Evolutionary conservation across 306 rosid species (phyloP).

Genomic region (Cajanus cajan): DNA sequence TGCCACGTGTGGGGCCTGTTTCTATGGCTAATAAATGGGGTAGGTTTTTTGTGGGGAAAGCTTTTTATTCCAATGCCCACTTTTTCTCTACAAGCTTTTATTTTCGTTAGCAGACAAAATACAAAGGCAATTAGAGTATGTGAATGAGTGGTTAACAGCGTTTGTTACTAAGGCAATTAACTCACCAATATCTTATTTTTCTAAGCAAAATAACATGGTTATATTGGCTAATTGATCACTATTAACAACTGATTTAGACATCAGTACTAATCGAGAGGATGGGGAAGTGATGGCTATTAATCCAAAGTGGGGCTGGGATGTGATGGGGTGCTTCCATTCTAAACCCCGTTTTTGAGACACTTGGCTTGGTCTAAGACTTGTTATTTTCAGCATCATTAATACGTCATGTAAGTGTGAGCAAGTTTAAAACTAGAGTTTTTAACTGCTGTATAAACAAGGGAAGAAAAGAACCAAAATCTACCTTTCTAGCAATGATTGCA

Average conservation of each 20-base stretch:
- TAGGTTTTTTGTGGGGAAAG: conserved; percentile 24
- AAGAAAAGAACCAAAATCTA: conserved; percentile 4
- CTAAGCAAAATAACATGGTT: not conserved
- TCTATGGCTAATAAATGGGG: conserved; percentile 21
- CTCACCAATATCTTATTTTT: not conserved
- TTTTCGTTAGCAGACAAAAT: not conserved
- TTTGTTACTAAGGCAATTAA: not conserved
- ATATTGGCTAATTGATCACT: not conserved
- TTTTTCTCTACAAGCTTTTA: not conserved
- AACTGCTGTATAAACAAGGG: not conserved
- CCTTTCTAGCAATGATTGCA: not conserved
- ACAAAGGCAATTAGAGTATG: not conserved
- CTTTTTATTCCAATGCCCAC: not conserved
- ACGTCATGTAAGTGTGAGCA: not conserved
- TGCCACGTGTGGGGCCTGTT: conserved; percentile 14
- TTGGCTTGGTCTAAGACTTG: not conserved
- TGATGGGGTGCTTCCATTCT: not conserved
- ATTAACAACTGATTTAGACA: not conserved
- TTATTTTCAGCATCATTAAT: not conserved
- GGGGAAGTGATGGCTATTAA: not conserved
- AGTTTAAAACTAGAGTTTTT: conserved; percentile 3
- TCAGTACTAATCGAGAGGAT: not conserved
- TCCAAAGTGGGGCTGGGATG: conserved; percentile 1
- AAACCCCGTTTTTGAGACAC: not conserved
- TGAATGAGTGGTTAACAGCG: not conserved